Percentiles rank a stretch among this genome's conserved stretches.
phyloP scores from a whole-genome alignment of 768 basidiomycete genomes.

The Candolleomyces aberdarensis region DNA sequence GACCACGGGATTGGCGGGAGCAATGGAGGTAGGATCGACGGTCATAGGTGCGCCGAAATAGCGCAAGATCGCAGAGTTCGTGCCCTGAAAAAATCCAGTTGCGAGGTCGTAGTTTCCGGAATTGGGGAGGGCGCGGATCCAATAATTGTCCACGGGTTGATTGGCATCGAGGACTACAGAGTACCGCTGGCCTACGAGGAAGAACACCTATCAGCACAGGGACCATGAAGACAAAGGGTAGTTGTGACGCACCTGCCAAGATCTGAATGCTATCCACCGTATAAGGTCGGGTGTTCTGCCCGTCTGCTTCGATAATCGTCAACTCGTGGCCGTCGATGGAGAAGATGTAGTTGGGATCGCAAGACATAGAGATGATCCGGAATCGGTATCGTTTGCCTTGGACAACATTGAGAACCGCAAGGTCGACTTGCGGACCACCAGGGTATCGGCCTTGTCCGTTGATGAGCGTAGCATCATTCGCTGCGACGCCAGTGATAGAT shows the following conservation, averaged over 20 bases:
- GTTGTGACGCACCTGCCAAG: constrained; percentile 24
- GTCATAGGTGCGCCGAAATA: constrained; percentile 34
- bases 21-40: constrained; percentile 20
- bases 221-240: background rate
- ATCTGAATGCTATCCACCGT: constrained; percentile 39
- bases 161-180: constrained; percentile 37
- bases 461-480: constrained; percentile 43
- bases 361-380: constrained; percentile 49
- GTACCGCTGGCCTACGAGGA: constrained; percentile 30
- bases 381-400: constrained; percentile 47
- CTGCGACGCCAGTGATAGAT: constrained; percentile 15
- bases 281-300: constrained; percentile 28
- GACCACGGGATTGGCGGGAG: constrained; percentile 4
- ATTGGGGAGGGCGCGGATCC: constrained; percentile 30
- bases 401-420: constrained; percentile 45
- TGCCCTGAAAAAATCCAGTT: constrained; percentile 24
- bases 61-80: constrained; percentile 43
- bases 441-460: constrained; percentile 49
- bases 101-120: constrained; percentile 11
- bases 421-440: constrained; percentile 34
- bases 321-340: constrained; percentile 41
- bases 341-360: constrained; percentile 42
- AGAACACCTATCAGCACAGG: background rate
- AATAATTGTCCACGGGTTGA: constrained; percentile 42
- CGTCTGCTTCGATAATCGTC: constrained; percentile 43